Conservation (phyloP, 116 monocot species). For the Trichopus zeylanicus region DNA sequence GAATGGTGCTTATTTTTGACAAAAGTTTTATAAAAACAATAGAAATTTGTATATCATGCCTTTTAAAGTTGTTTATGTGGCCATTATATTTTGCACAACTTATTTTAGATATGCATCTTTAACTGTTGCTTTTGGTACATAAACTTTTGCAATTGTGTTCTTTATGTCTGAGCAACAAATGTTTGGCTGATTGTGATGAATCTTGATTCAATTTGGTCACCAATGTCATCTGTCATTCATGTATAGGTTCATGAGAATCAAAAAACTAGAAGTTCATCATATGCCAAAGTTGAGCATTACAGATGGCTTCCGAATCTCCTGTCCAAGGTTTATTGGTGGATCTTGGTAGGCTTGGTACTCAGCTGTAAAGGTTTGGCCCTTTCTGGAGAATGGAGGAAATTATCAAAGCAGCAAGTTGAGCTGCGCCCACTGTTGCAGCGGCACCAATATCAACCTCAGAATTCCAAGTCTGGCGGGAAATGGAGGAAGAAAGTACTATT, state of each 20-base stretch:
- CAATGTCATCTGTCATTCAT: background rate
- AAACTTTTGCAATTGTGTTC: no score
- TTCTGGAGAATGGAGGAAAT: constrained; percentile 14
- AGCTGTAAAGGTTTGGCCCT: constrained; percentile 8
- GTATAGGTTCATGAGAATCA: constrained; percentile 23
- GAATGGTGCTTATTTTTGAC: background rate
- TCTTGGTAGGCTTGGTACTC: constrained; percentile 24
- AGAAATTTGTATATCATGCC: no score
- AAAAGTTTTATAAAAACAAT: background rate
- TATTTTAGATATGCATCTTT: no score
- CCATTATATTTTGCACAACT: no score
- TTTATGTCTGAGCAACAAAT: background rate
- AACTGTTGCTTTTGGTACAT: no score
- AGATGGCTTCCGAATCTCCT: constrained; percentile 16
- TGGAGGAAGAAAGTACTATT: constrained; percentile 63
- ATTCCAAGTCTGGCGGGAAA: constrained; percentile 36
- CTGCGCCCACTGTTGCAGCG: background rate
- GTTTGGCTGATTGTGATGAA: background rate
- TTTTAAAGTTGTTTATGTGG: no score
- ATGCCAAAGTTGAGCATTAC: constrained; percentile 13
- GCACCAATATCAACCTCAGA: constrained; percentile 20
- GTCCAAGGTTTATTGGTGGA: constrained; percentile 20
- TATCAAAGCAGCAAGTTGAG: constrained; percentile 13
- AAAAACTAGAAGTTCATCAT: constrained; percentile 8
- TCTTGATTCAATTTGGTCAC: constrained; percentile 3